A percentile compares a stretch with the other conserved stretches of the same genome.
Conservation (phyloP, 805 yeast species). For the Zygosaccharomyces rouxii region DNA sequence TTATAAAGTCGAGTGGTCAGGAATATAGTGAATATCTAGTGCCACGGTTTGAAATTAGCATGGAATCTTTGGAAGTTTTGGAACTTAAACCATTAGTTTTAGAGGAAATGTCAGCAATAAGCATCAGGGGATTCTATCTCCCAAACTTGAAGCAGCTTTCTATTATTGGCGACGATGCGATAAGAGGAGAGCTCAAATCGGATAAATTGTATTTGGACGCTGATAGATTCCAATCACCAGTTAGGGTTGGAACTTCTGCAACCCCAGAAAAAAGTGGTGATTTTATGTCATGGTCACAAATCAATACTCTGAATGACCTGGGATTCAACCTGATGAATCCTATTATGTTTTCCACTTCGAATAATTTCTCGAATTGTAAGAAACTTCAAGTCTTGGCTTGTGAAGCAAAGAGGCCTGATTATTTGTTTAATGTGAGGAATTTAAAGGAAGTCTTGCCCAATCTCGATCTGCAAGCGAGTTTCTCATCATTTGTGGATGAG, state of each 20-base stretch:
- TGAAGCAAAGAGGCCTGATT: slow-evolving; percentile 5
- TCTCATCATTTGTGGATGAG: slow-evolving; percentile 21
- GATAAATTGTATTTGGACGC: background rate
- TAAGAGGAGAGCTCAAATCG: slow-evolving; percentile 3
- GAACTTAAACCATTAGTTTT: slow-evolving; percentile 17
- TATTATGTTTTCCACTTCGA: slow-evolving; percentile 28
- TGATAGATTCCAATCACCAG: background rate
- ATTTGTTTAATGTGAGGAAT: slow-evolving; percentile 21
- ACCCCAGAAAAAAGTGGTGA: background rate
- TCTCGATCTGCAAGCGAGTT: slow-evolving; percentile 19
- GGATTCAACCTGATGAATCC: slow-evolving; percentile 14
- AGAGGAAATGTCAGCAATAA: slow-evolving; percentile 10
- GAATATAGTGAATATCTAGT: background rate
- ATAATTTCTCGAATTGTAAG: slow-evolving; percentile 19
- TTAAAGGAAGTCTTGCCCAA: slow-evolving; percentile 18
- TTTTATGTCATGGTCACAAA: background rate
- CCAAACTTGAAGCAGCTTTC: slow-evolving; percentile 13
- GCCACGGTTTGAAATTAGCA: slow-evolving; percentile 24
- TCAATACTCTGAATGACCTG: background rate
- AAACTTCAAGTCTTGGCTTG: background rate
- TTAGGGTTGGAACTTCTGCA: background rate
- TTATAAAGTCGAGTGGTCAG: no score
- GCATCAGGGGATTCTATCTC: slow-evolving; percentile 26
- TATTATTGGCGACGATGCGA: background rate
- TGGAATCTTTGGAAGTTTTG: slow-evolving; percentile 16